Percentiles rank a stretch among this genome's conserved stretches.
phyloP scores from a whole-genome alignment of 805 yeast species.

The Barnettozyma sp. region DNA sequence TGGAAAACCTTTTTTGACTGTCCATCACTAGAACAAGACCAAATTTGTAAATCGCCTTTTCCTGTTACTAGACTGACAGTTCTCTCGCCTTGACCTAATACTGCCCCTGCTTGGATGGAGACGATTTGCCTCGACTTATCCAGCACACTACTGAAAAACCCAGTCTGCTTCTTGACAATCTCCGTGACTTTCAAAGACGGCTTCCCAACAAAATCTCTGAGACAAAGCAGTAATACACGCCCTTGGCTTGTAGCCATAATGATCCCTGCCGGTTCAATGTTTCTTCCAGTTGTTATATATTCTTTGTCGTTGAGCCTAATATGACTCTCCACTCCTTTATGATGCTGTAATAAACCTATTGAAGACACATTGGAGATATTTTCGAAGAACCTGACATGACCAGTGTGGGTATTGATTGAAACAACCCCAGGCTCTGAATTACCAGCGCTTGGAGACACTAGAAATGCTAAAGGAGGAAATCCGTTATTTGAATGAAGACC shows the following conservation, averaged over 20 bases:
- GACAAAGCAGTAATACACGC: constrained; percentile 51
- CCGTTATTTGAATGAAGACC: constrained; percentile 23
- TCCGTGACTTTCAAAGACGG: constrained; percentile 32
- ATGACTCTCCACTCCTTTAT: constrained; percentile 29
- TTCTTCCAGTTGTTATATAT: constrained; percentile 45
- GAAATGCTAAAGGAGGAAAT: constrained; percentile 44
- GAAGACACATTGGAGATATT: constrained; percentile 67
- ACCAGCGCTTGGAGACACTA: constrained; percentile 53
- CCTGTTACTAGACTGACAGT: constrained; percentile 34
- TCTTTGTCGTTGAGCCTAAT: constrained; percentile 48
- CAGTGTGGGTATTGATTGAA: constrained; percentile 51
- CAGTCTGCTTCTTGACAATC: constrained; percentile 25
- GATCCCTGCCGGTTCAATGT: constrained; percentile 70
- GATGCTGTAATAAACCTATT: constrained; percentile 44
- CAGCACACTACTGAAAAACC: constrained; percentile 29
- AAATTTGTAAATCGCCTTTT: constrained; percentile 39
- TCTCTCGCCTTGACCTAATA: constrained; percentile 45
- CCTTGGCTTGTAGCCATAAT: constrained; percentile 65
- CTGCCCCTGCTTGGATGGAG: constrained; percentile 48
- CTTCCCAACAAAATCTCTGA: constrained; percentile 65
- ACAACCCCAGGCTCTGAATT: constrained; percentile 60
- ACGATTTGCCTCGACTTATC: constrained; percentile 38
- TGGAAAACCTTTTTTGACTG: constrained; percentile 34
- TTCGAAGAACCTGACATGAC: constrained; percentile 63
- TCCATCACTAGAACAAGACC: constrained; percentile 44